phyloP scores from a whole-genome alignment of 805 yeast genomes.

The Metschnikowia lunata region DNA sequence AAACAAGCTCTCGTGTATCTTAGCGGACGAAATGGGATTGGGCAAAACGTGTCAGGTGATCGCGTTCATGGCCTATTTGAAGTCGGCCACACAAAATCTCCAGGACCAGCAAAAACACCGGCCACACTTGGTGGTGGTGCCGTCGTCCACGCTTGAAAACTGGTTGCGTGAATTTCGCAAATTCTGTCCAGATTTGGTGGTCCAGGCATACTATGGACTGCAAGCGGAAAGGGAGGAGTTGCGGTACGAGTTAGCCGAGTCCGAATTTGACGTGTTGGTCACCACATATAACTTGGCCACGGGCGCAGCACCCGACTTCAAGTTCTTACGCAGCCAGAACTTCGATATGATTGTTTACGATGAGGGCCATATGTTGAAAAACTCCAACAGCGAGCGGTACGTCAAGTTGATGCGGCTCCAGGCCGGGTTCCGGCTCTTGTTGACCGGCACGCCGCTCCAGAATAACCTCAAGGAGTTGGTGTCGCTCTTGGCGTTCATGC shows the following conservation, averaged over 20 bases:
- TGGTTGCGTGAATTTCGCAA: constrained; percentile 94
- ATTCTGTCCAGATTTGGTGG: constrained; percentile 76
- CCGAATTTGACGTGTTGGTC: constrained; percentile 79
- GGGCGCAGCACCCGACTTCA: constrained; percentile 76
- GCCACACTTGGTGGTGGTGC: constrained; percentile 92
- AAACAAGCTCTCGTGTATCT: constrained; percentile 78
- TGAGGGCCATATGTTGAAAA: constrained; percentile 96
- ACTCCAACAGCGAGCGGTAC: constrained; percentile 83
- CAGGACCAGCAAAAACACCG: constrained; percentile 33
- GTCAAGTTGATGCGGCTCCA: constrained; percentile 76
- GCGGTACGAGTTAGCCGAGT: constrained; percentile 58
- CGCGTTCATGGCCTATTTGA: constrained; percentile 81
- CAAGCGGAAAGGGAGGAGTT: constrained; percentile 80
- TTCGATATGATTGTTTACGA: constrained; percentile 92
- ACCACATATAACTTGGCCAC: constrained; percentile 93
- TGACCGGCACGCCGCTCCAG: constrained; percentile 97
- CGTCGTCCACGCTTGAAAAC: constrained; percentile 93
- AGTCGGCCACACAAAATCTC: constrained; percentile 45
- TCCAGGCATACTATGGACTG: constrained; percentile 92
- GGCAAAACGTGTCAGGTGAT: constrained; percentile 98
- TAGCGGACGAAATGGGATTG: constrained; percentile 98
- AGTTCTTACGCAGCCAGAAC: constrained; percentile 65
- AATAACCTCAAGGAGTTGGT: constrained; percentile 88
- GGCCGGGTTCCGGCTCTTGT: constrained; percentile 77
- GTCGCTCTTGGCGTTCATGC: constrained; percentile 83